These are phyloP conservation scores for Huntiella abstrusa DNA, from an alignment of 2,329 filamentous ascomycete species.

Conservation along the genomic window DNA sequence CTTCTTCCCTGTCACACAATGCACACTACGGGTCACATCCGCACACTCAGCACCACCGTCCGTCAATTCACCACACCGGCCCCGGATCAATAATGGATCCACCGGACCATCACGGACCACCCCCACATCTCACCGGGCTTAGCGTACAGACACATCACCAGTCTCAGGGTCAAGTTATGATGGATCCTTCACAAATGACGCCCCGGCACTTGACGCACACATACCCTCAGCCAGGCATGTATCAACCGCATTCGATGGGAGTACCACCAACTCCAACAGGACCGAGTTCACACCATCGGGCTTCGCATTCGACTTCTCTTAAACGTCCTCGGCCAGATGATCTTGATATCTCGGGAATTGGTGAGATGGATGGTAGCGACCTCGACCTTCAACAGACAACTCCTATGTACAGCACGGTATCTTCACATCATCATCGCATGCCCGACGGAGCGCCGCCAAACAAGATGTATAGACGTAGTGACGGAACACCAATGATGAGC, in stretches of 20 bases:
- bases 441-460: slow-evolving; percentile 53
- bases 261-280: slow-evolving; percentile 28
- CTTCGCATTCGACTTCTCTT: slow-evolving; percentile 17
- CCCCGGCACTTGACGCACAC: slow-evolving; percentile 17
- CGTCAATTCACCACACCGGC: slow-evolving; percentile 16
- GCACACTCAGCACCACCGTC: too few species aligned
- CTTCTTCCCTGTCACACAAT: slow-evolving; percentile 15
- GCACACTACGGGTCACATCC: too few species aligned
- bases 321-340: slow-evolving; percentile 41
- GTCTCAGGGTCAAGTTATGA: slow-evolving; percentile 33
- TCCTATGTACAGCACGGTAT: slow-evolving; percentile 26
- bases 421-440: slow-evolving; percentile 61
- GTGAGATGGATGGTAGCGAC: slow-evolving; percentile 34
- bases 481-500: slow-evolving; percentile 11
- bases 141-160: slow-evolving; percentile 17
- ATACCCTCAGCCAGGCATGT: slow-evolving; percentile 28
- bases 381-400: slow-evolving; percentile 34
- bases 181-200: slow-evolving; percentile 36
- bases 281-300: slow-evolving; percentile 11
- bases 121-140: slow-evolving; percentile 21
- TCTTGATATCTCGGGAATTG: slow-evolving; percentile 33
- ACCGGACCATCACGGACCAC: slow-evolving; percentile 21
- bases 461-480: slow-evolving; percentile 45
- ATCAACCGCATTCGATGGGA: slow-evolving; percentile 29
- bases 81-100: slow-evolving; percentile 19